Evolutionary conservation across 306 rosid species (phyloP).

Genomic region (Cucurbita argyrosperma): DNA sequence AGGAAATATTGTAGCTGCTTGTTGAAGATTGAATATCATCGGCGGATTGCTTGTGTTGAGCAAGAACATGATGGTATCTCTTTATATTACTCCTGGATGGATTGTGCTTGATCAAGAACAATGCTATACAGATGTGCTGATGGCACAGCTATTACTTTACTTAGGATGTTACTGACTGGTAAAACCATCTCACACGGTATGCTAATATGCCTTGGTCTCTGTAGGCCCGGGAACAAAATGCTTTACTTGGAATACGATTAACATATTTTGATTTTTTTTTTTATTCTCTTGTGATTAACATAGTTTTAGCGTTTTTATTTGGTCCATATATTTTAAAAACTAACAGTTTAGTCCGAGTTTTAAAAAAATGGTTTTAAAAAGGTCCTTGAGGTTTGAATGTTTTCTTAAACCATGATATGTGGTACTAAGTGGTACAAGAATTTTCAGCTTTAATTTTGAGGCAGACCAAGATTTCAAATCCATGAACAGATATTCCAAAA

Average conservation of each 20-base stretch:
- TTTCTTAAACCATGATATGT: too few species aligned
- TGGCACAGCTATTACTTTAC: not conserved
- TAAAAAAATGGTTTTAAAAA: too few species aligned
- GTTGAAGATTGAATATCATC: not conserved
- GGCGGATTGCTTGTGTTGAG: not conserved
- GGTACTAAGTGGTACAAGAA: too few species aligned
- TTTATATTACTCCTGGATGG: not conserved
- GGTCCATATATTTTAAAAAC: too few species aligned
- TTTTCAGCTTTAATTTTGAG: too few species aligned
- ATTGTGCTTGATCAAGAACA: constrained; percentile 1
- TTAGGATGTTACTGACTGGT: not conserved
- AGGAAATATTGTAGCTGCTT: not conserved
- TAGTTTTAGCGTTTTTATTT: too few species aligned
- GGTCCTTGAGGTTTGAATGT: too few species aligned
- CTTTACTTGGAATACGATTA: not conserved
- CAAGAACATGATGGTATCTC: not conserved
- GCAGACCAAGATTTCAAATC: too few species aligned
- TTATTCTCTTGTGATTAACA: not conserved
- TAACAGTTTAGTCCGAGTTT: too few species aligned
- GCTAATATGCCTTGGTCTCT: not conserved
- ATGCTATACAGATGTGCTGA: not conserved
- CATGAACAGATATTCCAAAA: too few species aligned
- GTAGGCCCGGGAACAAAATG: not conserved
- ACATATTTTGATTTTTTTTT: not conserved
- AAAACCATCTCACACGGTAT: not conserved